Base-by-base conservation (phyloP, 2,329 filamentous ascomycete species). In the Talaromyces amestolkiae region DNA sequence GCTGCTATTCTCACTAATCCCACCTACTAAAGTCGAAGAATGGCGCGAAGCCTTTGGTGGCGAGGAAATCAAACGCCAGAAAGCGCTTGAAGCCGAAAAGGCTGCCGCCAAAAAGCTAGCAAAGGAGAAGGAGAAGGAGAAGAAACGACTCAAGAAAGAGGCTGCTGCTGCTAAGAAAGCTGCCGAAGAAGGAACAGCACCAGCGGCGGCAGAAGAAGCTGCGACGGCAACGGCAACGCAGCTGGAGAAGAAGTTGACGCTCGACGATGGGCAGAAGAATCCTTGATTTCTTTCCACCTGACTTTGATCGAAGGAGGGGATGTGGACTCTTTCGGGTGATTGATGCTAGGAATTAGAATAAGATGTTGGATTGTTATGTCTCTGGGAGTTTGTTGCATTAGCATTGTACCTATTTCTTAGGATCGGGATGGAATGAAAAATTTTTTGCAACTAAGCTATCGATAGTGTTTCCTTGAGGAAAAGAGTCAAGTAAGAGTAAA, bases 1-100 rank as follows among this genome's bases (percentile, higher is more conserved):
- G 69, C 89, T 92, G 82, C 83, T 97, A 37, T 97, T 97, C 80
- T 86, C 86, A n/a, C 86, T 85, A 63, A 97, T 97, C 73, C 91
- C 93, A 69, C 84, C 89, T 10, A 89, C 91, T 77, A 94, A 93
- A 81, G 88, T 91, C 56, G 87, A 90, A 61, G 90, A 94, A 76
- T 97, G 93, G 93, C 88, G 90, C 66, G 86, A 90, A 68, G 85
- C 86, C 70, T 97, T 88, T 71, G 89, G 89, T 60, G 89, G 89
- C 7, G 83, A 84, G 41, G 83, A 89, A 70, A 87, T 91, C 68
- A 82, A 88, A 47, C 89, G 89, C 73, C 90, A 90, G 72, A 88
- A 91, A 70, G 90, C 49, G 9, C 49, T 90, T 73, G 89, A 86
- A 51, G 81, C 84, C 35, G 83, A 84, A 69, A 82, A 81, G 45